Evolutionary conservation across 495 filamentous ascomycete species (phyloP), one percentile per base, ranked within the genome.

Genomic region (Aspergillus leporis): DNA sequence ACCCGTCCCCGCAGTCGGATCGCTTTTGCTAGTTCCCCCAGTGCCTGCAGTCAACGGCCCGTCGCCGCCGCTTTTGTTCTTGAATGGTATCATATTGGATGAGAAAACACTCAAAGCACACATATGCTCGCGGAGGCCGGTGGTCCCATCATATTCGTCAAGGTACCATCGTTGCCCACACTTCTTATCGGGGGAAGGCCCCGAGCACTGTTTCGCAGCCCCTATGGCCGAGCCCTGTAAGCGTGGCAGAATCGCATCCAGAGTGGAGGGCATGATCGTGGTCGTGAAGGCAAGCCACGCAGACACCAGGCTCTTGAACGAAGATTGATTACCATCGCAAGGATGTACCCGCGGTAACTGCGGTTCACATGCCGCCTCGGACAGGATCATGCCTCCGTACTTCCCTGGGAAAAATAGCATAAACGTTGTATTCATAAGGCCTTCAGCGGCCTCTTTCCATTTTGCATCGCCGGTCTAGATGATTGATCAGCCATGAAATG

Each of bases 301-400:
- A 38, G 85, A 73, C 18, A 91, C 75, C 63, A 90, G 88, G 9
- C 87, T 88, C 72, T 93, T 93, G 80, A 91, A 92, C 41, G 79
- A 83, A 52, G 78, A 78, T 70, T 90, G 84, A 65, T 93, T 90
- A 48, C 78, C 77, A 69, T 90, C 81, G 71, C 91, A 95, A n/a
- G n/a, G n/a, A n/a, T n/a, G n/a, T n/a, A n/a, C n/a, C n/a, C n/a
- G n/a, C 51, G 81, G 83, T 49, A 72, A 77, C 28, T 72, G 69
- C 0, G 76, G 67, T 64, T 95, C 91, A 76, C 90, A 93, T 41
- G 86, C 81, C 32, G 85, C 81, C 68, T 93, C 91, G 28, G 76
- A 73, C 67, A 90, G 80, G 66, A 90, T 71, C 50, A 80, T 77
- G 16, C 70, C 67, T 19, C 64, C 71, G 53, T 76, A 79, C 22